Conservation (phyloP, 1,284 basidiomycete genomes). For the Sphaerobolus stellatus region DNA sequence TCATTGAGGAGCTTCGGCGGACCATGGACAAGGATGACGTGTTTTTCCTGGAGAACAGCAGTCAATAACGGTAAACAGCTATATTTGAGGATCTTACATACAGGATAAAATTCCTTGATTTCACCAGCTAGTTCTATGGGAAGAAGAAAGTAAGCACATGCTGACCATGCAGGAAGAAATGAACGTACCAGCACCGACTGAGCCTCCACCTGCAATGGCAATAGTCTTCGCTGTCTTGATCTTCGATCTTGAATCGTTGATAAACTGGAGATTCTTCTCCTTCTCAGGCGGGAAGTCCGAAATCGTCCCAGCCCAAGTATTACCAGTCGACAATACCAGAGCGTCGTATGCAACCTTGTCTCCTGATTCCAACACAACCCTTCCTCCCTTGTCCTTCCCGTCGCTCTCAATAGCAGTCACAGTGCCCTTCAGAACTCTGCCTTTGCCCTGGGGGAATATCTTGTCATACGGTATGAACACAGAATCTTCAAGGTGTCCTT, state of each 20-base stretch:
- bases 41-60: conserved; percentile 45
- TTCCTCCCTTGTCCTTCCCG: conserved; percentile 36
- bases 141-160: conserved; percentile 15
- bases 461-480: conserved; percentile 45
- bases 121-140: conserved; percentile 57
- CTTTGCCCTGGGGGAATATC: conserved; percentile 47
- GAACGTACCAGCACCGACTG: conserved; percentile 56
- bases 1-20: conserved; percentile 52
- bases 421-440: conserved; percentile 43
- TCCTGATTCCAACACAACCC: conserved; percentile 46
- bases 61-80: background rate
- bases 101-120: conserved; percentile 53
- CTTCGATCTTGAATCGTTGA: conserved; percentile 44
- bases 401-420: conserved; percentile 45
- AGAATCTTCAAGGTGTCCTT: conserved; percentile 39
- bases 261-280: conserved; percentile 37
- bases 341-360: conserved; percentile 39
- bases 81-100: conserved; percentile 24
- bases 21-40: conserved; percentile 64
- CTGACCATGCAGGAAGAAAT: background rate
- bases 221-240: conserved; percentile 50
- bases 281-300: conserved; percentile 45
- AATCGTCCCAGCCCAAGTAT: conserved; percentile 51
- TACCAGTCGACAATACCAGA: conserved; percentile 60
- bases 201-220: conserved; percentile 60